phyloP scores from a whole-genome alignment of 371 early-diverging fungal species.

The Haplosporangium sp. region DNA sequence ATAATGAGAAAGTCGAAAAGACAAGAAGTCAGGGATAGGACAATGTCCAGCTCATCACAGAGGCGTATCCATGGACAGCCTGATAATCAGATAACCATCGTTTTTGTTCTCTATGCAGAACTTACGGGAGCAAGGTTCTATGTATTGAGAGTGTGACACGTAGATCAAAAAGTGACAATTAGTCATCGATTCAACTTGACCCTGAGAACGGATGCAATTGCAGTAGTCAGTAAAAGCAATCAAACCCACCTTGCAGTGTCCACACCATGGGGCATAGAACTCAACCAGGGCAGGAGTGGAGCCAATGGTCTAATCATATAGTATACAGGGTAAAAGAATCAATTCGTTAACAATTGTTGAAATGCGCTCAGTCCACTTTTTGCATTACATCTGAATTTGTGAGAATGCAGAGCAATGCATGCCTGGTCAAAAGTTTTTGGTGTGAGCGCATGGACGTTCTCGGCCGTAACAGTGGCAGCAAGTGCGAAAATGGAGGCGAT shows the following conservation, averaged over 20 bases:
- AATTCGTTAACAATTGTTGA: neutral
- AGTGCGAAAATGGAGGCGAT: conserved; percentile 44
- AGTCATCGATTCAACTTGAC: conserved; percentile 17
- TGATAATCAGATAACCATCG: neutral
- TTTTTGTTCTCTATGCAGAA: neutral
- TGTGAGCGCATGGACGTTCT: conserved; percentile 43
- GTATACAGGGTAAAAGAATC: neutral
- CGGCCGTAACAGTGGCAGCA: conserved; percentile 37
- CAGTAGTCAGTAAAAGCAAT: neutral
- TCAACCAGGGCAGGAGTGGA: conserved; percentile 70
- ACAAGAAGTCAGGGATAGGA: neutral
- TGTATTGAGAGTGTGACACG: conserved; percentile 14
- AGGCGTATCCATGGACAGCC: neutral
- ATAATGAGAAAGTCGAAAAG: conserved; percentile 1
- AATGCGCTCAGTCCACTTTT: neutral
- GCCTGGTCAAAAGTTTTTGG: conserved; percentile 51
- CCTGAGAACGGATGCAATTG: neutral
- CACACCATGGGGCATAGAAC: conserved; percentile 97
- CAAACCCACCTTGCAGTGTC: conserved; percentile 83
- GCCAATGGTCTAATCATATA: conserved; percentile 27
- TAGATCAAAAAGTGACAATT: conserved; percentile 13
- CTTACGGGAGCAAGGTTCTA: conserved; percentile 55
- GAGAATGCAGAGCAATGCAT: neutral
- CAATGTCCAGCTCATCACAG: neutral
- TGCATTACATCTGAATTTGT: neutral